These are phyloP conservation scores for Zygosaccharomyces bisporus DNA, from an alignment of 805 yeast species.

Conservation along the genomic window DNA sequence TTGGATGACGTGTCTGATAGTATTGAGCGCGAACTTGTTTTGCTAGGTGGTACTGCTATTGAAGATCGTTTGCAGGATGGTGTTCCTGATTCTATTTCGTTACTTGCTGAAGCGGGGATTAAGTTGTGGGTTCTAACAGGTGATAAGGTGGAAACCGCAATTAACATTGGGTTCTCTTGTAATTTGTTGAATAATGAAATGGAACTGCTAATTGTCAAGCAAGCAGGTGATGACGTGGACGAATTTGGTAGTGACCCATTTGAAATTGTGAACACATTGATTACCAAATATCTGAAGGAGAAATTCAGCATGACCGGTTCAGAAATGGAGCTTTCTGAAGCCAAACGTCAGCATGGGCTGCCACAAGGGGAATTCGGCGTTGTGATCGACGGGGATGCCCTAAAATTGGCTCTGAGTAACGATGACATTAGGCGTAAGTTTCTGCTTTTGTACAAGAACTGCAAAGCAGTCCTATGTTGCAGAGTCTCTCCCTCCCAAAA, in stretches of 20 bases:
- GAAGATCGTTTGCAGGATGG: slow-evolving; percentile 84
- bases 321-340: slow-evolving; percentile 50
- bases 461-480: slow-evolving; percentile 79
- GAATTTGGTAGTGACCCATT: slow-evolving; percentile 40
- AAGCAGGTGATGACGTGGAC: slow-evolving; percentile 50
- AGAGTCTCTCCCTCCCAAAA: slow-evolving; percentile 87
- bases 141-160: slow-evolving; percentile 87
- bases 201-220: slow-evolving; percentile 60
- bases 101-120: slow-evolving; percentile 71
- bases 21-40: slow-evolving; percentile 59
- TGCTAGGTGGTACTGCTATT: slow-evolving; percentile 82
- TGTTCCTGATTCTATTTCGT: slow-evolving; percentile 75
- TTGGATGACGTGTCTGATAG: slow-evolving; percentile 74
- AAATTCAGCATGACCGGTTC: slow-evolving; percentile 60
- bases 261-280: slow-evolving; percentile 44
- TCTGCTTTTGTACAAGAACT: slow-evolving; percentile 68
- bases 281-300: slow-evolving; percentile 50
- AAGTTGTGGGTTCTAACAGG: slow-evolving; percentile 86
- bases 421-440: slow-evolving; percentile 52
- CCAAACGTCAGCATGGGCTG: slow-evolving; percentile 56
- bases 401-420: slow-evolving; percentile 48
- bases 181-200: slow-evolving; percentile 69
- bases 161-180: slow-evolving; percentile 83
- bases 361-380: slow-evolving; percentile 68
- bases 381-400: slow-evolving; percentile 77